Conservation (phyloP, 2,329 filamentous ascomycete species). For the Purpureocillium lavendulum region DNA sequence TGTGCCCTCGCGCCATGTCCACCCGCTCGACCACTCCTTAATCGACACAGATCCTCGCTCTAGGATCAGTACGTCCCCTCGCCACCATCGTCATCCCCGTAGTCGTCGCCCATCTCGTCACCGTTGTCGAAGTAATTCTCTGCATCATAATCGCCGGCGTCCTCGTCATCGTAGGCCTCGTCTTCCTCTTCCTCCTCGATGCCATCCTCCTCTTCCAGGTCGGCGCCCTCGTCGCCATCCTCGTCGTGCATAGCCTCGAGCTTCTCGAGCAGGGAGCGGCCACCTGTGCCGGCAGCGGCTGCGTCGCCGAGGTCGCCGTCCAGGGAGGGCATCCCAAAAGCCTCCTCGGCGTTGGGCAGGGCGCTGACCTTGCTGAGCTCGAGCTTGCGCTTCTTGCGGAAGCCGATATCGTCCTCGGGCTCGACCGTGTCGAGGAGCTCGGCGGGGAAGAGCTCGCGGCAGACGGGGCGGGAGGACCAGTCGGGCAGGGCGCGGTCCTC, state of each 20-base stretch:
- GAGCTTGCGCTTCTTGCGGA: constrained; percentile 34
- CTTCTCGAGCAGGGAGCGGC: constrained; percentile 32
- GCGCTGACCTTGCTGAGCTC: constrained; percentile 38
- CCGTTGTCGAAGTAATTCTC: constrained; percentile 53
- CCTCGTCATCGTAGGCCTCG: constrained; percentile 47
- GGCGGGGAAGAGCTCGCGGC: constrained; percentile 43
- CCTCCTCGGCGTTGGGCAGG: constrained; percentile 41
- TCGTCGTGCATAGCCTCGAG: constrained; percentile 40
- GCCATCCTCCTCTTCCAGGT: constrained; percentile 43
- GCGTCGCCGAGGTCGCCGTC: constrained; percentile 16
- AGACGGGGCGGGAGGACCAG: constrained; percentile 40
- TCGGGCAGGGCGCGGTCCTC: constrained; percentile 46
- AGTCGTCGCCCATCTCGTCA: constrained; percentile 44
- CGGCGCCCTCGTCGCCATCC: constrained; percentile 38
- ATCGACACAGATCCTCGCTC: no score
- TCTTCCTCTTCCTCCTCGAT: constrained; percentile 37
- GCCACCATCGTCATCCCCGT: constrained; percentile 43
- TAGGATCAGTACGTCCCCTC: constrained; percentile 27
- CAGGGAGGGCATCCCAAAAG: constrained; percentile 30
- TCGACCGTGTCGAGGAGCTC: constrained; percentile 49
- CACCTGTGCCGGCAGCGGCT: constrained; percentile 7
- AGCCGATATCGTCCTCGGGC: constrained; percentile 26
- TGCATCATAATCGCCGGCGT: constrained; percentile 53
- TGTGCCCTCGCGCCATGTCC: no score
- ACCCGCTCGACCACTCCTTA: no score